Conservation (phyloP, 1,284 basidiomycete species). For the Cystobasidium sp. region DNA sequence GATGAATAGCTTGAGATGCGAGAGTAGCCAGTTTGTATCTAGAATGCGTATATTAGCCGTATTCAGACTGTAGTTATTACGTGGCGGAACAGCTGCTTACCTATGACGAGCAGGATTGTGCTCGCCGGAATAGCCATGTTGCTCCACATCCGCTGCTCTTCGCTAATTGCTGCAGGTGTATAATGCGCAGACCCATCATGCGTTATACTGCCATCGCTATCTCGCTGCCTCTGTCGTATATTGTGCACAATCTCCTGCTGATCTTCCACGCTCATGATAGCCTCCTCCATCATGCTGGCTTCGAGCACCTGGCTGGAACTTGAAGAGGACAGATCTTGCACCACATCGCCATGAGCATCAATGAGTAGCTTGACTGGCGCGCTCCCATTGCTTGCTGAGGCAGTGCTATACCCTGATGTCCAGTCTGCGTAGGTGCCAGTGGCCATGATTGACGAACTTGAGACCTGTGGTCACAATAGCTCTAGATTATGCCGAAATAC, state of each 20-base stretch:
- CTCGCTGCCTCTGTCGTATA: constrained; percentile 17
- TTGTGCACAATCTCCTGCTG: constrained; percentile 1
- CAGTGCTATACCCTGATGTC: not conserved
- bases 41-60: not conserved
- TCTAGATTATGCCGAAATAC: too few species aligned
- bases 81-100: not conserved
- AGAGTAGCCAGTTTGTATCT: constrained; percentile 41
- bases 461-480: too few species aligned
- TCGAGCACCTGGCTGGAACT: not conserved
- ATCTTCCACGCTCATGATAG: constrained; percentile 3
- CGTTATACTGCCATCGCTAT: not conserved
- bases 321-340: constrained; percentile 2
- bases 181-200: not conserved
- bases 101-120: constrained; percentile 37
- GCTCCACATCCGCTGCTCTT: constrained; percentile 10
- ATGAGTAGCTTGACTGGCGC: constrained; percentile 30
- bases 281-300: constrained; percentile 2
- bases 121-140: constrained; percentile 1
- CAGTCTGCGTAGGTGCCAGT: constrained; percentile 42
- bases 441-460: not conserved
- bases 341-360: constrained; percentile 17
- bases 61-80: not conserved
- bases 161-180: not conserved
- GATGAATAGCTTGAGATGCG: constrained; percentile 25
- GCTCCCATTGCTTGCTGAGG: not conserved